Percentiles rank a stretch among this genome's conserved stretches.
phyloP scores from a whole-genome alignment of 2,329 filamentous ascomycete genomes.

The Penicillium sp. region DNA sequence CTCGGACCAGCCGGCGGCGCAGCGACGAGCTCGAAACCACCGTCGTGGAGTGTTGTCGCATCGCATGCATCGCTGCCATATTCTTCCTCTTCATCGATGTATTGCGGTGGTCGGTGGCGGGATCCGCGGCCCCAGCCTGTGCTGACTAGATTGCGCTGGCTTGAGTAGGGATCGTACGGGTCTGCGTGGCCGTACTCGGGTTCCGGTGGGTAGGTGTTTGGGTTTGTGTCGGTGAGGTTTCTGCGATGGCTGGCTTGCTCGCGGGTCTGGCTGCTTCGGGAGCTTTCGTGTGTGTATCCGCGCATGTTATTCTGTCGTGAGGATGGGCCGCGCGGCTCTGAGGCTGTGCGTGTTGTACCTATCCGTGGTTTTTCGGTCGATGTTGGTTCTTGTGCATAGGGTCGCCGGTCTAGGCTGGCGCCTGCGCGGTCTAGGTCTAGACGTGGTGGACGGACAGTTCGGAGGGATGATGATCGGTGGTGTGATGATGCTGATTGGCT shows the following conservation, averaged over 20 bases:
- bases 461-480: conserved; percentile 48
- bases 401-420: conserved; percentile 33
- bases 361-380: conserved; percentile 41
- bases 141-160: conserved; percentile 46
- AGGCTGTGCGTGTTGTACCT: conserved; percentile 50
- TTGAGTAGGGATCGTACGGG: conserved; percentile 65
- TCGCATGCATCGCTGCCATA: conserved; percentile 68
- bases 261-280: conserved; percentile 28
- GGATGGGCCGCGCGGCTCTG: conserved; percentile 49
- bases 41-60: conserved; percentile 67
- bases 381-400: conserved; percentile 14
- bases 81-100: conserved; percentile 78
- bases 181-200: conserved; percentile 43
- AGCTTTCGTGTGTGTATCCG: conserved; percentile 27
- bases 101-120: conserved; percentile 52
- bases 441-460: conserved; percentile 47
- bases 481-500: conserved; percentile 11
- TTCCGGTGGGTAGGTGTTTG: conserved; percentile 9
- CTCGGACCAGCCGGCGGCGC: conserved; percentile 37
- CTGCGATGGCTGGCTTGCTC: conserved; percentile 32
- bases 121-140: conserved; percentile 36
- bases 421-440: conserved; percentile 39
- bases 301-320: conserved; percentile 32
- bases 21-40: conserved; percentile 75
- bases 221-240: conserved; percentile 32